Base-by-base conservation (phyloP, 192 early-diverging fungal species). In the Rhizophagus prolifer region DNA sequence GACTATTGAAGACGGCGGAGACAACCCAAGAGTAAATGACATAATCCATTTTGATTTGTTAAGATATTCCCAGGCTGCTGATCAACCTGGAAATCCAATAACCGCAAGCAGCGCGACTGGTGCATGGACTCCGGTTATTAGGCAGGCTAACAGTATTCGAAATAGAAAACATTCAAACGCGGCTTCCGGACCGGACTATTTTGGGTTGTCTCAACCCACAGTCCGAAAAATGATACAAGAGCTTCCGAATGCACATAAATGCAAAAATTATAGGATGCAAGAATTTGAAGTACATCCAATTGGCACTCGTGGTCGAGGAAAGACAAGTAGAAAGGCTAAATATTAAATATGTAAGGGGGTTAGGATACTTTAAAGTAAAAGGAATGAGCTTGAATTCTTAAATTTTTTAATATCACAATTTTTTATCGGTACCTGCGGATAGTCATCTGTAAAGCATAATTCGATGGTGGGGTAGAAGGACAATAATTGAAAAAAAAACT, bases 131-230 rank as follows among this genome's bases (percentile, higher is more conserved):
- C 65, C 86, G 5, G 84, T 94, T 46, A 80, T 94, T 67, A 90
- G 88, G 81, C 84, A 81, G 8, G 92, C 90, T n/a, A 92, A 95
- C 79, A 83, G 81, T 26, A 81, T 94, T 70, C 84, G 92, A 54
- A 82, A 90, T 19, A 85, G 88, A 25, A 87, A 91, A 28, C 85
- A 88, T 61, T 85, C 86, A 14, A 92, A 91, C 79, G 90, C 90
- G 44, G 90, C 90, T 4, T 92, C 90, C 5, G 93, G 94, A 14
- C 93, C 93, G 7, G 94, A 95, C 79, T 93, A 91, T 79, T 95
- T 93, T 83, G 94, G 94, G 13, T 89, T 95, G 34, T 85, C 93
- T n/a, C 89, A 92, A 61, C 91, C 90, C 6, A 91, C 91, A 23
- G 89, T 95, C 13, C 78, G 81, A n/a, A 88, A 88, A 73, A 85